phyloP scores from a whole-genome alignment of 2,329 filamentous ascomycete genomes.

The Chalaropsis ovoidea region DNA sequence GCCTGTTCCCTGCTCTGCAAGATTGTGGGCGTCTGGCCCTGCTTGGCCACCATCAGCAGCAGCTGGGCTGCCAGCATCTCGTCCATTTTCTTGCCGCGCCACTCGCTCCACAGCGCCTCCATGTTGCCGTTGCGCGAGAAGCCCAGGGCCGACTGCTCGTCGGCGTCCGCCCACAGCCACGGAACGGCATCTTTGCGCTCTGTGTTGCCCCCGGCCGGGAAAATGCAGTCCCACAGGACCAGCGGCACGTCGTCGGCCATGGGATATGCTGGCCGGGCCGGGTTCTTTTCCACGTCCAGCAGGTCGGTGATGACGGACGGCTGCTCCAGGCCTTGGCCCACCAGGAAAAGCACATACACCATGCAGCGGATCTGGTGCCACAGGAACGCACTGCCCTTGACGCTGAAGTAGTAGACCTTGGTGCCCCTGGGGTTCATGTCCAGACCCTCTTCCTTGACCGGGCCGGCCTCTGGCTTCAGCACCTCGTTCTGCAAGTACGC shows the following conservation, averaged over 20 bases:
- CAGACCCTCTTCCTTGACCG: constrained; percentile 14
- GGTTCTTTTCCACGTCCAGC: constrained; percentile 60
- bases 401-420: constrained; percentile 77
- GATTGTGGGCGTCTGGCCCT: constrained; percentile 30
- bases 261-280: constrained; percentile 71
- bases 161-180: constrained; percentile 67
- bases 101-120: constrained; percentile 69
- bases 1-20: constrained; percentile 13
- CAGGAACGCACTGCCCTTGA: constrained; percentile 84
- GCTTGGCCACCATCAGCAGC: constrained; percentile 49
- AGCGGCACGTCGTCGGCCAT: constrained; percentile 86
- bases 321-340: constrained; percentile 76
- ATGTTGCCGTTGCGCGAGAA: constrained; percentile 57
- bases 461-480: constrained; percentile 30
- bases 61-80: constrained; percentile 71
- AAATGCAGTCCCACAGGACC: constrained; percentile 93
- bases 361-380: constrained; percentile 98
- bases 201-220: constrained; percentile 39
- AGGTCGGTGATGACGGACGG: constrained; percentile 63
- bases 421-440: constrained; percentile 31
- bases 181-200: constrained; percentile 49
- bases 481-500: constrained; percentile 43
- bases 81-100: constrained; percentile 79
- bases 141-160: constrained; percentile 49
- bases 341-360: constrained; percentile 81